Evolutionary conservation across 768 basidiomycete species (phyloP), one percentile per base, ranked within the genome.

Genomic region (Gloeopeniophorella convolvens): DNA sequence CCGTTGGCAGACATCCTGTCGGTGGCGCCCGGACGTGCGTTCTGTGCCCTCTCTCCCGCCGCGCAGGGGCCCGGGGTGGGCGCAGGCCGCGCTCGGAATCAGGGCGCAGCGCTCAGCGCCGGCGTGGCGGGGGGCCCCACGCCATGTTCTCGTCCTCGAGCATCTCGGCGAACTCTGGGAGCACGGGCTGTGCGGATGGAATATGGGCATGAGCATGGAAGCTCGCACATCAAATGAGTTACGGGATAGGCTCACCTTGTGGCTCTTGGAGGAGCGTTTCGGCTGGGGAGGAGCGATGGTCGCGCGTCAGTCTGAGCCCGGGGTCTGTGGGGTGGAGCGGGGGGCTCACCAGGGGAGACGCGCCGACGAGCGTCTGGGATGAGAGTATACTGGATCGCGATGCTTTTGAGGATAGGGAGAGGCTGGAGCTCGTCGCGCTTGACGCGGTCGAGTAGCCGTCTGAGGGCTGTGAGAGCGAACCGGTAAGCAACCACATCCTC

Each of bases 81-180:
- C n/a, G n/a, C n/a, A n/a, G n/a, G n/a, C n/a, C 32, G 45, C 34
- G 12, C 7, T 4, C 27, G 4, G 3, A 21, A 13, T 13, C 53
- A 48, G 46, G 45, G 50, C 10, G 10, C 24, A n/a, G 24, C 13
- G 16, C 13, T 33, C 53, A 55, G 16, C 39, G 45, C 42, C 46
- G 36, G 34, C 45, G 50, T 37, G 46, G 37, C 16, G 62, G 57
- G 15, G 57, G 60, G 21, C 62, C 64, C 65, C 65, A 66, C 3
- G 65, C 58, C 49, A 57, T 41, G 42, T 66, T 65, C 13, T 66
- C 65, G 28, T 64, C 64, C 12, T 67, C 66, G 15, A 67, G 53
- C 59, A 62, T 63, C 44, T 65, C 60, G 15, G 64, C 65, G 24
- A 9, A 48, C 12, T 24, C 47, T 13, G 34, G 34, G 16, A 23